These are phyloP conservation scores for Pseudohalonectria lignicola DNA, from an alignment of 2,329 filamentous ascomycete species.

Conservation along the genomic window DNA sequence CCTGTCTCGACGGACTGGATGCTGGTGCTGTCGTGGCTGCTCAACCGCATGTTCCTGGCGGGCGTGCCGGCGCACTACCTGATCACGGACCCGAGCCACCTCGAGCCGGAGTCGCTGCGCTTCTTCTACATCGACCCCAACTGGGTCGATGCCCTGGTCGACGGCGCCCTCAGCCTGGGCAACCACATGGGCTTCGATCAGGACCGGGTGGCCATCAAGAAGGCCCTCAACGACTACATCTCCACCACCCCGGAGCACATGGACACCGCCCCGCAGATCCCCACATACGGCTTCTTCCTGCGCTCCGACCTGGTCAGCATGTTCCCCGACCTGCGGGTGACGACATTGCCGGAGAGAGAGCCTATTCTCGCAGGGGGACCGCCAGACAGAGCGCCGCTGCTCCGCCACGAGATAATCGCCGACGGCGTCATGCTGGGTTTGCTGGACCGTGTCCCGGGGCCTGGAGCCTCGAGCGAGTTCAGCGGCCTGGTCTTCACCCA, in stretches of 20 bases:
- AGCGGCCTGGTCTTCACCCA: slow-evolving; percentile 18
- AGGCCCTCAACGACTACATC: slow-evolving; percentile 20
- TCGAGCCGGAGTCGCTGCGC: slow-evolving; percentile 24
- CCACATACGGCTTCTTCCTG: slow-evolving; percentile 25
- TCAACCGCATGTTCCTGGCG: slow-evolving; percentile 23
- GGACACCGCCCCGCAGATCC: slow-evolving; percentile 17
- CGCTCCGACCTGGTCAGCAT: slow-evolving; percentile 22
- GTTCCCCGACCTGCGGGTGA: slow-evolving; percentile 25
- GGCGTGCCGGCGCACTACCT: slow-evolving; percentile 28
- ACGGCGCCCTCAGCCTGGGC: slow-evolving; percentile 28
- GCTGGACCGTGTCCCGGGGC: slow-evolving; percentile 16
- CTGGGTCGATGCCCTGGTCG: slow-evolving; percentile 30
- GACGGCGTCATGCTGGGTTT: slow-evolving; percentile 20
- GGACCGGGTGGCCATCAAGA: slow-evolving; percentile 19
- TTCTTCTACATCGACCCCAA: slow-evolving; percentile 32
- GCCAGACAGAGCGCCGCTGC: slow-evolving; percentile 13
- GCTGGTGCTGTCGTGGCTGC: slow-evolving; percentile 21
- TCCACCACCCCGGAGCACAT: slow-evolving; percentile 5
- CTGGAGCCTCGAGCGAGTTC: slow-evolving; percentile 14
- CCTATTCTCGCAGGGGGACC: slow-evolving; percentile 2
- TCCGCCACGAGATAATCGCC: slow-evolving; percentile 19
- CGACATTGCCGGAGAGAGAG: slow-evolving; percentile 1
- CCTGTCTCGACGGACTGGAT: slow-evolving; percentile 23
- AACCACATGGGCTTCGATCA: slow-evolving; percentile 23
- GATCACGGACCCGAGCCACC: slow-evolving; percentile 21